These are phyloP conservation scores for Royoungia palumana DNA, from an alignment of 768 basidiomycete genomes.

Conservation along the genomic window DNA sequence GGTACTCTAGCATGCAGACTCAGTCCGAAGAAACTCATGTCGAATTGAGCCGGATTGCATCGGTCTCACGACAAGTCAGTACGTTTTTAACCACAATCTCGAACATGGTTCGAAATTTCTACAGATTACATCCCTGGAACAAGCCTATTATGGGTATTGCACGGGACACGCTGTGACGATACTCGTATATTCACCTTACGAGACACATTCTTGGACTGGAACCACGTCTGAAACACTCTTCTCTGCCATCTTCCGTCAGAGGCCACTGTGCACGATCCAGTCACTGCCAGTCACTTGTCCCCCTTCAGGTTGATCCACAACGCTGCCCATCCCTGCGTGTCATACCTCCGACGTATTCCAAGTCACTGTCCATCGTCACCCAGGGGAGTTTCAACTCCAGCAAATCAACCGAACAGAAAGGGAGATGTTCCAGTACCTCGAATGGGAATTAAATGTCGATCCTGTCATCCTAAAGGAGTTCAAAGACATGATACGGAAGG, in stretches of 20 bases:
- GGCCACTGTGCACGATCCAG: too few relatives aligned
- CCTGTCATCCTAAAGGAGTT: conserved; percentile 57
- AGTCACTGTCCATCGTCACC: conserved; percentile 83
- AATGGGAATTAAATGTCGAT: conserved; percentile 85
- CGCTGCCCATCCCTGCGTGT: too few relatives aligned
- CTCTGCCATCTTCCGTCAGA: conserved; percentile 90
- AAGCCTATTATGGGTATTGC: conserved; percentile 99
- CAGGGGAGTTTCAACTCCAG: conserved; percentile 78
- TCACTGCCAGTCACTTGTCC: too few relatives aligned
- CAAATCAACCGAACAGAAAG: conserved; percentile 83
- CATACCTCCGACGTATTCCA: too few relatives aligned
- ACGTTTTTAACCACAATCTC: too few relatives aligned
- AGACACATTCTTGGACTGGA: conserved; percentile 94
- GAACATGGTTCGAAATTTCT: not conserved
- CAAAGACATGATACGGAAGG: conserved; percentile 54
- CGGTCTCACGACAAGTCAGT: conserved; percentile 94
- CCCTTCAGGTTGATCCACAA: too few relatives aligned
- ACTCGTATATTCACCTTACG: conserved; percentile 96
- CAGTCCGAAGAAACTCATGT: conserved; percentile 98
- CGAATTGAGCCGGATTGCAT: conserved; percentile 96
- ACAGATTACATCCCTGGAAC: conserved; percentile 96
- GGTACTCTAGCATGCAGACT: conserved; percentile 68
- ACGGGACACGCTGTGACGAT: conserved; percentile 96
- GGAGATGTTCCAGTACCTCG: conserved; percentile 83
- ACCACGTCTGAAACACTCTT: conserved; percentile 92